Evolutionary conservation across 1,139 yeast species (phyloP).

Genomic region (Diutina rugosa): DNA sequence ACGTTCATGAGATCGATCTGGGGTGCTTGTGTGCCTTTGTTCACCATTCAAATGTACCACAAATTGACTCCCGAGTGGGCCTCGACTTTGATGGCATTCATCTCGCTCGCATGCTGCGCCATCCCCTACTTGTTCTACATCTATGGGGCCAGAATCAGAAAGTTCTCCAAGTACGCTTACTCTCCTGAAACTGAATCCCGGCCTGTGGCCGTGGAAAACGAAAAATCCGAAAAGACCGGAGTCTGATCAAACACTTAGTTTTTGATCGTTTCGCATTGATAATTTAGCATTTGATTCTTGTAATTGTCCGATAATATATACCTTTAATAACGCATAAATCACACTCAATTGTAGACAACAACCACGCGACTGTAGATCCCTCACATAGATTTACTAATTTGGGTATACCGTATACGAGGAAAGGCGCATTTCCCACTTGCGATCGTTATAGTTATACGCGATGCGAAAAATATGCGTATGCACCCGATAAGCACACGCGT

Average conservation of each 20-base stretch:
- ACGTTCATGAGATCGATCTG: slow-evolving; percentile 56
- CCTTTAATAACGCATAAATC: not conserved
- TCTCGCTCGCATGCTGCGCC: slow-evolving; percentile 48
- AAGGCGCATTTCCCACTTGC: not conserved
- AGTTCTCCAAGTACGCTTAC: slow-evolving; percentile 38
- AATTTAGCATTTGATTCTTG: not conserved
- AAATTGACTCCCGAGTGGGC: slow-evolving; percentile 67
- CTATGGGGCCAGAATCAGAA: slow-evolving; percentile 43
- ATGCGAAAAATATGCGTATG: not conserved
- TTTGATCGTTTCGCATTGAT: not conserved
- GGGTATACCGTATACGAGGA: too few relatives aligned
- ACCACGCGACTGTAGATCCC: too few relatives aligned
- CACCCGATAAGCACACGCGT: not conserved
- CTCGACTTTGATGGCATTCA: slow-evolving; percentile 48
- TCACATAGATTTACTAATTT: too few relatives aligned
- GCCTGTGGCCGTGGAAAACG: not conserved
- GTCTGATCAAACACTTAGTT: not conserved
- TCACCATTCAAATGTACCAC: slow-evolving; percentile 71
- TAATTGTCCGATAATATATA: not conserved
- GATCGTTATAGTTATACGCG: not conserved
- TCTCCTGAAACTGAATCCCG: slow-evolving; percentile 6
- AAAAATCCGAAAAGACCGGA: not conserved
- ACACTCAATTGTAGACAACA: too few relatives aligned
- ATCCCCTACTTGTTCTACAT: slow-evolving; percentile 44
- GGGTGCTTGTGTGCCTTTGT: slow-evolving; percentile 65